Evolutionary conservation across 2,329 filamentous ascomycete species (phyloP), one percentile per base, ranked within the genome.

Genomic region (Piedraia hortae): DNA sequence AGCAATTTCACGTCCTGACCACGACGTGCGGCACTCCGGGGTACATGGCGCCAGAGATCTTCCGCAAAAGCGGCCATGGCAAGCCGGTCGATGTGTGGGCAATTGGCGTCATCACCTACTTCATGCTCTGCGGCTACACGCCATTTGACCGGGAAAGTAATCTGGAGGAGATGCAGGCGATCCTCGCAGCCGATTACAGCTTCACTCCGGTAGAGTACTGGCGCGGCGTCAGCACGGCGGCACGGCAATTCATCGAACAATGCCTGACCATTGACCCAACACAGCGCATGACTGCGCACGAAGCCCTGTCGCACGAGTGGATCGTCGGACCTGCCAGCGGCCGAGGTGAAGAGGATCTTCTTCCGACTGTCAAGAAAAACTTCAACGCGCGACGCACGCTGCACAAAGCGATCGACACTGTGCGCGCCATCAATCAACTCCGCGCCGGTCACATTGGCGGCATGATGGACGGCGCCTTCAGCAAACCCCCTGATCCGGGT

Each of bases 1-100:
- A 91, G 47, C 75, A 90, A 43, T 93, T 93, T 47, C 85, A 93
- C 43, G 82, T 93, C 14, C 53, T 97, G 30, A 97, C 85, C 6
- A 97, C 85, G 1, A 97, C 85, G 1, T 97, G 85, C 44, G 85
- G 85, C 27, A 97, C 85, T 1, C 85, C 85, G 3, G 85, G 85
- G 21, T 97, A 97, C 49, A 97, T 97, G 85, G 85, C 85, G 2
- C 85, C 85, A 11, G 85, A 97, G 46, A 97, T 97, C 38, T 97
- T 97, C 53, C 90, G 90, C 48, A 97, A 97, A 56, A 80, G 72
- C 5, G 85, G 85, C 12, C 85, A 97, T 44, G 85, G 85, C 31
- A 97, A 93, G 48, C 80, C 85, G 34, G 85, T 97, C 23, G 85
- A 97, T 45, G 69, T 97, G 31, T 97, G 85, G 85, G 85, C 85